A percentile compares a stretch with the other conserved stretches of the same genome.
Conservation (phyloP, 495 filamentous ascomycete genomes). For the Sphaerosporella brunnea region DNA sequence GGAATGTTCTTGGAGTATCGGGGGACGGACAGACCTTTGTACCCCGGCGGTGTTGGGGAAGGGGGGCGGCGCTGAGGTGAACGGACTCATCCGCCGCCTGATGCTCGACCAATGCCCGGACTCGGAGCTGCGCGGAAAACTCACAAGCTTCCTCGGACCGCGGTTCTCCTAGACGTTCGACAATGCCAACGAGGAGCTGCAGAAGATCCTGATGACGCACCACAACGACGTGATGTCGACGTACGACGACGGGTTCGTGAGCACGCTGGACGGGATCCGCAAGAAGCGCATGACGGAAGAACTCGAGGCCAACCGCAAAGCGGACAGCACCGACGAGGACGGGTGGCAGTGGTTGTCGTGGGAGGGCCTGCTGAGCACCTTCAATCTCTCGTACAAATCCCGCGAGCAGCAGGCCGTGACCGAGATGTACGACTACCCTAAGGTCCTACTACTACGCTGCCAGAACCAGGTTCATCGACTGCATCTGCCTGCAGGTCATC, state of each 20-base stretch:
- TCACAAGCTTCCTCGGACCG: background rate
- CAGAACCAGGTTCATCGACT: constrained; percentile 31
- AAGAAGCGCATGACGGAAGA: constrained; percentile 6
- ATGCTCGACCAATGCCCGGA: constrained; percentile 9
- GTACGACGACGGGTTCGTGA: constrained; percentile 27
- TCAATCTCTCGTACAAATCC: background rate
- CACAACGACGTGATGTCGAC: constrained; percentile 28
- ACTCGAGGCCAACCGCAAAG: background rate
- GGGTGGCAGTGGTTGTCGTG: background rate
- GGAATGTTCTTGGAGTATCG: too few relatives aligned
- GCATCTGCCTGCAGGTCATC: constrained; percentile 29
- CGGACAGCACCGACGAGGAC: background rate
- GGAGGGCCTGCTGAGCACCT: background rate
- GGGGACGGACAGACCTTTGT: too few relatives aligned
- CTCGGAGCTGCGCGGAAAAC: background rate
- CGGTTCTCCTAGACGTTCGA: background rate
- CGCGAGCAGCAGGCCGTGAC: background rate
- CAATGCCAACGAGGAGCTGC: constrained; percentile 14
- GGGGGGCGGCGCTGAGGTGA: too few relatives aligned
- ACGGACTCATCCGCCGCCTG: constrained; percentile 10
- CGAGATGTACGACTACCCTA: constrained; percentile 30
- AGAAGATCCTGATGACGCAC: constrained; percentile 26
- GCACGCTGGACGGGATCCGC: constrained; percentile 22
- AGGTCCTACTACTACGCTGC: constrained; percentile 32
- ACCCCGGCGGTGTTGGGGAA: too few relatives aligned